phyloP scores from a whole-genome alignment of 305 asterid genomes.

The Lippia alba region DNA sequence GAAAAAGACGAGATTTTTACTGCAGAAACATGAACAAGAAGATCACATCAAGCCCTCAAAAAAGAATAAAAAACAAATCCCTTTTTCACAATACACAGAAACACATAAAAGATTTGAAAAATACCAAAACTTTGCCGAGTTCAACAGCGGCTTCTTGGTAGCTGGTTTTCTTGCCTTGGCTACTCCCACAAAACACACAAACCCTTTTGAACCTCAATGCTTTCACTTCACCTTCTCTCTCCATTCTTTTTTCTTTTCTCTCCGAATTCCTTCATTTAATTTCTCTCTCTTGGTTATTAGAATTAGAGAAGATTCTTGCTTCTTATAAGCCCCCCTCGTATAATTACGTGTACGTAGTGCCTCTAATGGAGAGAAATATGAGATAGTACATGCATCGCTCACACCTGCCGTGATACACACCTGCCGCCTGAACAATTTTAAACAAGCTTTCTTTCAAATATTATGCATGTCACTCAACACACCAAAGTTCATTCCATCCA shows the following conservation, averaged over 20 bases:
- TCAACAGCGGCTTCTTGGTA: conserved; percentile 95
- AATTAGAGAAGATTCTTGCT: conserved; percentile 33
- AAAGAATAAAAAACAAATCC: neutral
- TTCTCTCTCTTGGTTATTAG: conserved; percentile 10
- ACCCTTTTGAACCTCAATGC: conserved; percentile 80
- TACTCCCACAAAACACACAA: conserved; percentile 98
- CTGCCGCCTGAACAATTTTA: too few species aligned
- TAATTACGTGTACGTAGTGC: conserved; percentile 14
- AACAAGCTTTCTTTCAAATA: too few species aligned
- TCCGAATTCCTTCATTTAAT: too few species aligned
- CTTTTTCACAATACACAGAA: neutral
- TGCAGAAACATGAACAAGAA: neutral
- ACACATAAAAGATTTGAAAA: neutral
- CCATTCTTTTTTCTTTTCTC: conserved; percentile 43
- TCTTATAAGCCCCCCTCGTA: conserved; percentile 24
- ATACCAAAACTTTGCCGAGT: conserved; percentile 84
- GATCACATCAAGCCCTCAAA: neutral
- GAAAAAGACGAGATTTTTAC: conserved; percentile 27
- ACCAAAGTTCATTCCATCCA: too few species aligned
- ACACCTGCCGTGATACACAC: too few species aligned
- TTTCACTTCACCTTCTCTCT: conserved; percentile 50
- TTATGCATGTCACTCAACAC: too few species aligned
- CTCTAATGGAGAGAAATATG: neutral
- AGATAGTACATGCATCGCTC: too few species aligned
- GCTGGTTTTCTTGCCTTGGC: conserved; percentile 87